Evolutionary conservation across 176 grass and related monocot genomes (phyloP).

Genomic region (Tillandsia fasciculata): DNA sequence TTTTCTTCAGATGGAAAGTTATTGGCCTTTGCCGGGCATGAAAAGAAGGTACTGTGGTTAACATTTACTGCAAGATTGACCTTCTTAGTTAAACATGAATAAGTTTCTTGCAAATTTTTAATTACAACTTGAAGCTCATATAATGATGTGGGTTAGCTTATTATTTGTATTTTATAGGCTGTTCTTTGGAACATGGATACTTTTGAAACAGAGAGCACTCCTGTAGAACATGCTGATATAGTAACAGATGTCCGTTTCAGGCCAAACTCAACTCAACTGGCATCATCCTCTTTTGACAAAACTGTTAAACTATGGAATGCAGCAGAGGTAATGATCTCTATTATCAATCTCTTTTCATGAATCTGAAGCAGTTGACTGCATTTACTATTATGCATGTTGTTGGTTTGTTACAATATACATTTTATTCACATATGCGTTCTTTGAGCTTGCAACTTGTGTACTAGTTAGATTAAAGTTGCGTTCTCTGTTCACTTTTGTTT

Average conservation of each 20-base stretch:
- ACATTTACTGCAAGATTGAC: background rate
- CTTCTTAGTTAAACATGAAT: too few species aligned
- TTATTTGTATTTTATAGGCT: constrained; percentile 37
- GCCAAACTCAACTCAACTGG: constrained; percentile 67
- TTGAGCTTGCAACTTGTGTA: too few species aligned
- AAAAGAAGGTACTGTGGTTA: constrained; percentile 62
- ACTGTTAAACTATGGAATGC: constrained; percentile 85
- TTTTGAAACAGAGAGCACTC: constrained; percentile 61
- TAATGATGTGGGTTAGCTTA: background rate
- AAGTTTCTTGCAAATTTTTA: background rate
- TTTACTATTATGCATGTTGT: background rate
- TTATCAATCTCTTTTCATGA: constrained; percentile 9
- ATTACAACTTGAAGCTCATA: background rate
- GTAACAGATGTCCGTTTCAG: constrained; percentile 95
- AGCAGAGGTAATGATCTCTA: constrained; percentile 53
- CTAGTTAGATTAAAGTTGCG: too few species aligned
- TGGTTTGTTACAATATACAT: background rate
- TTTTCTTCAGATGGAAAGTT: constrained; percentile 94
- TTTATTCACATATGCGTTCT: too few species aligned
- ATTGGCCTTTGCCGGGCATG: constrained; percentile 93
- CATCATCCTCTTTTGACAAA: constrained; percentile 92
- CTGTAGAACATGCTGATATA: constrained; percentile 58
- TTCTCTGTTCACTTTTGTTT: too few species aligned
- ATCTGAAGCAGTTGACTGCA: background rate
- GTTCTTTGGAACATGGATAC: constrained; percentile 99